Conservation (phyloP, 2,329 filamentous ascomycete species). For the Diaporthe australafricana region DNA sequence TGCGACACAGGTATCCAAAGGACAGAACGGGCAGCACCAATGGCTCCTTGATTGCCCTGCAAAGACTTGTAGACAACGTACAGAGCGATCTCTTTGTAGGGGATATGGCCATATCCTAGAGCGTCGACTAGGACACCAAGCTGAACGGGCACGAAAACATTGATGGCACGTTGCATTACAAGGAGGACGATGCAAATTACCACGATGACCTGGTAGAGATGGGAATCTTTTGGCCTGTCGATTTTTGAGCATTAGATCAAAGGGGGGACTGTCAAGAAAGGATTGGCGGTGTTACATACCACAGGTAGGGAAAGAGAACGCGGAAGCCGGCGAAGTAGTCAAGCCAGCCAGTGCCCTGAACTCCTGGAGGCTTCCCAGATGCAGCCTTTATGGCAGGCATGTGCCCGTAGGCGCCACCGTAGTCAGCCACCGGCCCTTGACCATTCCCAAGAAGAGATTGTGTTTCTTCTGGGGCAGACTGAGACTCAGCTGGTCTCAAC, state of each 20-base stretch:
- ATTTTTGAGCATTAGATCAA: constrained; percentile 36
- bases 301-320: constrained; percentile 59
- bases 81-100: constrained; percentile 55
- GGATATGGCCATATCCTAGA: constrained; percentile 54
- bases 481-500: constrained; percentile 42
- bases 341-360: constrained; percentile 54
- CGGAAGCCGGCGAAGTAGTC: constrained; percentile 59
- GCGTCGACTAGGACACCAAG: constrained; percentile 54
- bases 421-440: constrained; percentile 43
- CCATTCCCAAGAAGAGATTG: constrained; percentile 55
- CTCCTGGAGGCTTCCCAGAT: constrained; percentile 39
- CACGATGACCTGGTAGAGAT: constrained; percentile 53
- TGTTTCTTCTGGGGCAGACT: constrained; percentile 49
- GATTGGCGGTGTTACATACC: constrained; percentile 40
- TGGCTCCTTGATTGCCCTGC: constrained; percentile 57
- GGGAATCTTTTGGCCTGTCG: constrained; percentile 54
- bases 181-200: constrained; percentile 55
- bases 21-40: constrained; percentile 55
- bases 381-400: constrained; percentile 43
- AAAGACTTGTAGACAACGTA: constrained; percentile 58
- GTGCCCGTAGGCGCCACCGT: constrained; percentile 37
- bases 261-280: constrained; percentile 31
- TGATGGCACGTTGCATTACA: constrained; percentile 55
- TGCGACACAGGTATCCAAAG: constrained; percentile 63
- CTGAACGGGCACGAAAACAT: constrained; percentile 56